These are phyloP conservation scores for Sonneratia alba DNA, from an alignment of 345 rosid genomes.

Conservation along the genomic window DNA sequence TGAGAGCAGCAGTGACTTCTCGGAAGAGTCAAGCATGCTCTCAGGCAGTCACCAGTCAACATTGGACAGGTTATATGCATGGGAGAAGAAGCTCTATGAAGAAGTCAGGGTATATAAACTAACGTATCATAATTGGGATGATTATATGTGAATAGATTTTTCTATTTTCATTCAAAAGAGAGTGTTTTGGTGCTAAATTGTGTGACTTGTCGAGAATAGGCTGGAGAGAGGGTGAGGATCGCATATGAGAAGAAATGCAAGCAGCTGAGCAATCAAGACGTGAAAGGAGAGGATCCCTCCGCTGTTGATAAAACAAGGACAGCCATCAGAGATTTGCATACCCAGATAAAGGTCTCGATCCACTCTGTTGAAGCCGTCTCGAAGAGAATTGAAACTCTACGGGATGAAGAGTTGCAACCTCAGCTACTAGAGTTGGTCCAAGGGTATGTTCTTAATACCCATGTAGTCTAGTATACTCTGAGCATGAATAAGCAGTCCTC, in stretches of 20 bases:
- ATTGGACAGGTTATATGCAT: constrained; percentile 64
- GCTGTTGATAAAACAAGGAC: constrained; percentile 65
- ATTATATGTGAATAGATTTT: not conserved
- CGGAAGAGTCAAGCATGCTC: constrained; percentile 48
- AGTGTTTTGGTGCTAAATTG: not conserved
- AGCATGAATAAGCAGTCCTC: too few species aligned
- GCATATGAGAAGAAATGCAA: constrained; percentile 70
- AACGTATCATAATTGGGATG: constrained; percentile 1
- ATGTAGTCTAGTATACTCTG: not conserved
- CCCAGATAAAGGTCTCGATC: constrained; percentile 70
- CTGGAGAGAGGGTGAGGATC: constrained; percentile 64
- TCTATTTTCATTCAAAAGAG: not conserved
- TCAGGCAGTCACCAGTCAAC: constrained; percentile 79
- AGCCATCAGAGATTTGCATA: constrained; percentile 61
- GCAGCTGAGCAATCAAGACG: constrained; percentile 68
- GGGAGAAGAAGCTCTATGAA: constrained; percentile 96
- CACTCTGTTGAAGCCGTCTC: constrained; percentile 86
- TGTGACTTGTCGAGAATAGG: constrained; percentile 24
- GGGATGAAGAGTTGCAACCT: constrained; percentile 93
- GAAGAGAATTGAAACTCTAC: constrained; percentile 65
- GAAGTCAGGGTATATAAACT: constrained; percentile 64
- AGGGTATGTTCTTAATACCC: constrained; percentile 39
- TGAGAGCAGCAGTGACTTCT: constrained; percentile 51
- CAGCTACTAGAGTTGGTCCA: constrained; percentile 75
- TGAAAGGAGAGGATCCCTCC: constrained; percentile 58